Percentiles rank a stretch among this genome's conserved stretches.
Conservation (phyloP, 2,329 filamentous ascomycete species). For the Trichothecium roseum region DNA sequence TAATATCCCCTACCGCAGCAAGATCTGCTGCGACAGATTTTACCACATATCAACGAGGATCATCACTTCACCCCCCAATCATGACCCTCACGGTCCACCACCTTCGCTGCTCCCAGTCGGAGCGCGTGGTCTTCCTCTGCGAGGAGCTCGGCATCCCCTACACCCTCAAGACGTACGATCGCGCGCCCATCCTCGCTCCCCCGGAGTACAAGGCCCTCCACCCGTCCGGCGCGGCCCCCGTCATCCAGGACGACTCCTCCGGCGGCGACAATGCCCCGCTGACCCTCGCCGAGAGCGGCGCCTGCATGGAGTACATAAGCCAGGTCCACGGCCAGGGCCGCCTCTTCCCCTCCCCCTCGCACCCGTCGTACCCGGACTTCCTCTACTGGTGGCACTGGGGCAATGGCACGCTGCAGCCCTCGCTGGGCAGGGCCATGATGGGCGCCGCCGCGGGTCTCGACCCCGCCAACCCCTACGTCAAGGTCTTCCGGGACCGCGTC, state of each 20-base stretch:
- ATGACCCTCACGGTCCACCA: conserved; percentile 34
- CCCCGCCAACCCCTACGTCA: conserved; percentile 14
- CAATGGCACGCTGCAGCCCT: conserved; percentile 32
- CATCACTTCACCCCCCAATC: not conserved
- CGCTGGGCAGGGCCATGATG: conserved; percentile 26
- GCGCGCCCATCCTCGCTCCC: conserved; percentile 22
- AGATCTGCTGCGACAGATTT: too few relatives aligned
- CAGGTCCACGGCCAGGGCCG: conserved; percentile 5
- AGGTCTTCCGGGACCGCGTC: conserved; percentile 21
- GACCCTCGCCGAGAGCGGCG: conserved; percentile 47
- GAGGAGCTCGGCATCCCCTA: conserved; percentile 53
- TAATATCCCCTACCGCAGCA: too few relatives aligned
- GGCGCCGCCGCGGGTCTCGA: conserved; percentile 11
- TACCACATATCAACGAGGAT: not conserved
- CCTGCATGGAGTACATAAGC: conserved; percentile 51
- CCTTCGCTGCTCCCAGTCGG: conserved; percentile 48
- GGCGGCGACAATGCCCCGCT: too few relatives aligned
- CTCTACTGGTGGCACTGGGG: conserved; percentile 56
- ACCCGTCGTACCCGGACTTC: conserved; percentile 44
- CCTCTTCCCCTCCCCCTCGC: conserved; percentile 31
- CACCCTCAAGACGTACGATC: conserved; percentile 12
- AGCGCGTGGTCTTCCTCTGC: conserved; percentile 53
- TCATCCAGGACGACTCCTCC: conserved; percentile 53
- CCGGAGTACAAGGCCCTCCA: conserved; percentile 30
- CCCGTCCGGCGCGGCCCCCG: conserved; percentile 44